Evolutionary conservation across 1,284 basidiomycete species (phyloP).

Genomic region (Pterula multifida): DNA sequence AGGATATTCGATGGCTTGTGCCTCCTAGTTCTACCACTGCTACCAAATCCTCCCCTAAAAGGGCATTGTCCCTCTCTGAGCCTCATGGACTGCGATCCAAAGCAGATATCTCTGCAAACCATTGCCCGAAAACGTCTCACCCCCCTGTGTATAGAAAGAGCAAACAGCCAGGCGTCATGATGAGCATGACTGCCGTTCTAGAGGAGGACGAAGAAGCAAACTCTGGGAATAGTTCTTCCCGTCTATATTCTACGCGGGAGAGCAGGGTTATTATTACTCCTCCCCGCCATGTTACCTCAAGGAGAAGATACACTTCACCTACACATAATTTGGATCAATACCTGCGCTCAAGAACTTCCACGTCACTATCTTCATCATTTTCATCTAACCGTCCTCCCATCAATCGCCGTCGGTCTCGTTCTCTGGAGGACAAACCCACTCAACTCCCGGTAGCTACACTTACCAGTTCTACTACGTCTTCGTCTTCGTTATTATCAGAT

Average conservation of each 20-base stretch:
- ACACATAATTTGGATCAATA: neutral
- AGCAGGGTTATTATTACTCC: conserved; percentile 18
- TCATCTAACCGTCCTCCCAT: neutral
- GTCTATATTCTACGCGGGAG: conserved; percentile 7
- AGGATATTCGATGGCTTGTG: neutral
- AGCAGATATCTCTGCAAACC: neutral
- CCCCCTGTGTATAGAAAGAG: neutral
- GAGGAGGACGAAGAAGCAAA: conserved; percentile 42
- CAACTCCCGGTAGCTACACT: conserved; percentile 4
- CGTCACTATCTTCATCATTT: neutral
- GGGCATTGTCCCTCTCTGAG: neutral
- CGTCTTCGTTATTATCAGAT: neutral
- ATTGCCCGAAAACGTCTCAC: conserved; percentile 2
- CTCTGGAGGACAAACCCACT: neutral
- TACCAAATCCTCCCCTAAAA: neutral
- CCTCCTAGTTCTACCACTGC: neutral
- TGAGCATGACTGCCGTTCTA: conserved; percentile 41
- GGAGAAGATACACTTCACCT: neutral
- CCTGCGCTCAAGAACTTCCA: neutral
- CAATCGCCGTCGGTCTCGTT: neutral
- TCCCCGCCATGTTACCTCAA: neutral
- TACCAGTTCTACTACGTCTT: conserved; percentile 4
- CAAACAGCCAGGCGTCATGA: conserved; percentile 27
- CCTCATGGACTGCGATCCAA: neutral
- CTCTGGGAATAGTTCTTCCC: conserved; percentile 6